Conservation (phyloP, 441 rosid genomes). For the Oxalis stricta region DNA sequence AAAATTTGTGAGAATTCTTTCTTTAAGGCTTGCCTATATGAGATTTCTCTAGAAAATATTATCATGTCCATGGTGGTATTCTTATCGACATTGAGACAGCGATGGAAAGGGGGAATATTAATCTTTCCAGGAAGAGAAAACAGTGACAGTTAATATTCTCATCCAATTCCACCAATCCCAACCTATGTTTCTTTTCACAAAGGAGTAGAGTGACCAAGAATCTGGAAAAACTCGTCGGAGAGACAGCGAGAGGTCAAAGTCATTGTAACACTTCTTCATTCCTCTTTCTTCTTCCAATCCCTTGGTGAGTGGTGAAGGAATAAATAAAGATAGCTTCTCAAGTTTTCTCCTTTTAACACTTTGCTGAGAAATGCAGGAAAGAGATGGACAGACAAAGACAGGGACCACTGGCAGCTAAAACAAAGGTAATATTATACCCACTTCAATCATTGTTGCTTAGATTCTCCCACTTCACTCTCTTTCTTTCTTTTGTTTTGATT, state of each 20-base stretch:
- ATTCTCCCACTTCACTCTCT: background rate
- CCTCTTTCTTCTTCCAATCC: background rate
- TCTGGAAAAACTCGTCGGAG: slow-evolving; percentile 9
- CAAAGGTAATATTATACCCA: slow-evolving; percentile 17
- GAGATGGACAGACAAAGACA: slow-evolving; percentile 1
- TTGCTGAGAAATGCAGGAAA: slow-evolving; percentile 4
- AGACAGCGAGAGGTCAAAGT: slow-evolving; percentile 1
- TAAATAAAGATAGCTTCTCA: slow-evolving; percentile 12
- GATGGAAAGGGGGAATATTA: slow-evolving; percentile 17
- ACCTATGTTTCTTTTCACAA: slow-evolving; percentile 8
- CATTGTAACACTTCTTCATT: slow-evolving; percentile 2
- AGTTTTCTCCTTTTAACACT: slow-evolving; percentile 2
- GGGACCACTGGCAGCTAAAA: slow-evolving; percentile 7
- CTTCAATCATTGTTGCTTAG: background rate
- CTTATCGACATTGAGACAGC: slow-evolving; percentile 14
- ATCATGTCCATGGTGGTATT: slow-evolving; percentile 15
- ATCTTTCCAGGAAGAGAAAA: slow-evolving; percentile 9
- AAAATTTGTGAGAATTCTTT: background rate
- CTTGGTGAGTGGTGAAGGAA: slow-evolving; percentile 12
- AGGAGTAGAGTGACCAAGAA: slow-evolving; percentile 11
- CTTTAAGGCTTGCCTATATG: background rate
- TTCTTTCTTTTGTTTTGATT: background rate
- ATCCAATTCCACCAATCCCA: slow-evolving; percentile 1
- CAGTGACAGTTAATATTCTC: slow-evolving; percentile 9
- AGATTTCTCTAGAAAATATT: slow-evolving; percentile 9